Percentiles rank a stretch among this genome's conserved stretches.
Conservation (phyloP, 257 asterid genomes). For the Plantago major region DNA sequence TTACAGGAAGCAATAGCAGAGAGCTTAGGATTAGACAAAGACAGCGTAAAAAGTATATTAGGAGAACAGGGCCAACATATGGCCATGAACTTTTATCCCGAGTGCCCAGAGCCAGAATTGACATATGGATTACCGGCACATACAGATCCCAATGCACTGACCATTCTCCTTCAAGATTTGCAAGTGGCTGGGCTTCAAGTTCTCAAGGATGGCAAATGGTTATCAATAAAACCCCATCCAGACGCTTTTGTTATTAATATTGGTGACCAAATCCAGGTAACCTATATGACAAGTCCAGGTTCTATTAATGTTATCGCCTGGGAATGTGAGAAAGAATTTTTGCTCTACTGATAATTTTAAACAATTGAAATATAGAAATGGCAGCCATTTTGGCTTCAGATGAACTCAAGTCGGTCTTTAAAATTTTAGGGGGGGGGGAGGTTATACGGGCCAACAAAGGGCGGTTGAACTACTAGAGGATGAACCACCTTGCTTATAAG, state of each 20-base stretch:
- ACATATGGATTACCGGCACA: conserved; percentile 57
- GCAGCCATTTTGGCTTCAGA: no score
- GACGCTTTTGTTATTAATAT: conserved; percentile 51
- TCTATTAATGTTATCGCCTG: no score
- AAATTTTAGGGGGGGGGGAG: no score
- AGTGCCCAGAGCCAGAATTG: conserved; percentile 58
- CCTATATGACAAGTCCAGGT: not conserved
- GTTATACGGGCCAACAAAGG: no score
- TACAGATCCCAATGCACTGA: conserved; percentile 54
- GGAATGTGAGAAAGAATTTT: no score
- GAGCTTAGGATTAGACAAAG: conserved; percentile 24
- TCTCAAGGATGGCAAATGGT: conserved; percentile 53
- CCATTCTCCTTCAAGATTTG: conserved; percentile 54
- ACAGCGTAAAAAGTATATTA: conserved; percentile 17
- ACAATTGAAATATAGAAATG: no score
- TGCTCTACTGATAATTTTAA: no score
- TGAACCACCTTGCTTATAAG: no score
- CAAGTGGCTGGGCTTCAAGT: conserved; percentile 51
- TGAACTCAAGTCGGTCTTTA: no score
- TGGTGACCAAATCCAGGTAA: conserved; percentile 63
- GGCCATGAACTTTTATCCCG: conserved; percentile 62
- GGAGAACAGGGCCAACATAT: conserved; percentile 68
- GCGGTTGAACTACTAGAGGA: no score
- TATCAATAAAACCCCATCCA: conserved; percentile 43
- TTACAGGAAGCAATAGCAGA: conserved; percentile 22